Evolutionary conservation across 1,284 basidiomycete species (phyloP), one percentile per base, ranked within the genome.

Genomic region (Limonomyces culmigenus): DNA sequence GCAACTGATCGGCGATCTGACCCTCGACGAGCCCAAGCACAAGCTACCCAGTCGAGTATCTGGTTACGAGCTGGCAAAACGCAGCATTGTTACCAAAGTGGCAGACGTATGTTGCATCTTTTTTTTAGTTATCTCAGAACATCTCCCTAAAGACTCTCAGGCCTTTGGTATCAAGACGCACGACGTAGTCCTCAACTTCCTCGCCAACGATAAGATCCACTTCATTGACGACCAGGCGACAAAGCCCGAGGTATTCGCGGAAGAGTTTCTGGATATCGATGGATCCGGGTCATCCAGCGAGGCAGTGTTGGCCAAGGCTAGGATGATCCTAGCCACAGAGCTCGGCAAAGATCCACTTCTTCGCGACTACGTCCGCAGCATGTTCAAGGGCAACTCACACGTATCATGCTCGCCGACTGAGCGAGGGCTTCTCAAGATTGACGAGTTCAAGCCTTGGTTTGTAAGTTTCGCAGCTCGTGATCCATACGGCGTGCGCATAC

Each of bases 341-440:
- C 69, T 98, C 15, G 85, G 88, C 17, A 89, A 85, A 48, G 92
- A 99, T 52, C 95, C 93, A 6, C 61, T 89, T 14, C 67, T 99
- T 32, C 71, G 88, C 38, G 75, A 80, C 43, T 70, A 80, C 43
- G 75, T 89, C 29, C 74, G 93, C 36, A 67, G 76, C 36, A 56
- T 74, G 19, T 92, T 93, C 63, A 78, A 74, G 48, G 61, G 67
- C 5, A 70, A 79, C 43, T 92, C 84, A 3, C 60, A 72, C n/a
- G 63, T 98, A 21, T 79, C 80, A 19, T 77, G 93, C 12, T 65
- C 71, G 32, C 91, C 93, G 0, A 98, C 95, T 0, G 92, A 96
- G 36, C 74, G 79, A 37, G 95, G 95, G n/a, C 63, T 85, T 43
- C 63, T 64, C 18, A 88, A 92, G 52, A 96, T 98, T 36, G 85